Base-by-base conservation (phyloP, 306 rosid species). In the Cercis canadensis region DNA sequence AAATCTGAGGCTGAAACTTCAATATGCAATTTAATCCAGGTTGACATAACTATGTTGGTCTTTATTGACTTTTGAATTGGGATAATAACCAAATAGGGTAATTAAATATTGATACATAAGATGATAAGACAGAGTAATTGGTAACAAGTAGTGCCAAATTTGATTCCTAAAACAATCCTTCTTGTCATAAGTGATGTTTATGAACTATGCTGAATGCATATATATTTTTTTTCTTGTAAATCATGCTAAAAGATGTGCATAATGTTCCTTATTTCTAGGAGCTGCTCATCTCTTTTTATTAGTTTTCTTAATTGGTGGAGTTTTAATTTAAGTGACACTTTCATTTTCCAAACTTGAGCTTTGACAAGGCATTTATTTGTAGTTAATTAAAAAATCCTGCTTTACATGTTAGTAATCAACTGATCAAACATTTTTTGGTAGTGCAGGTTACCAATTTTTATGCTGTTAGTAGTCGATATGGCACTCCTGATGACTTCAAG, bases 401-500 rank as follows among this genome's bases (percentile, higher is more conserved):
- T 74, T 60, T 33, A 24, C 51, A 33, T 17, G 33, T 39, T 34
- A 46, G 70, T 61, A 69, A 32, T 57, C 57, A 49, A 67, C 52
- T 59, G 70, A 57, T 78, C 58, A 62, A 74, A 73, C 75, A 65
- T 37, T 19, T 73, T 63, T 62, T 57, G 45, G 16, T 31, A 70
- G 34, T 80, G 89, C 92, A 94, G 98, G 98, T 88, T 70, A 90
- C 98, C 41, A 94, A 94, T 73, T 84, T 84, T 34, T 90, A 39
- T 84, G 98, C 98, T 53, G 88, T 82, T 70, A 94, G 98, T 80
- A 90, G 98, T 78, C 89, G 96, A 76, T 94, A 77, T 81, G 98
- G 98, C 54, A 88, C 96, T 67, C 98, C 98, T 52, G 96, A 94
- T 50, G 97, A 94, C 70, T 94, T 94, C 85, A 94, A 94, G 92